phyloP scores from a whole-genome alignment of 495 filamentous ascomycete species.

The Neurospora hispaniola region DNA sequence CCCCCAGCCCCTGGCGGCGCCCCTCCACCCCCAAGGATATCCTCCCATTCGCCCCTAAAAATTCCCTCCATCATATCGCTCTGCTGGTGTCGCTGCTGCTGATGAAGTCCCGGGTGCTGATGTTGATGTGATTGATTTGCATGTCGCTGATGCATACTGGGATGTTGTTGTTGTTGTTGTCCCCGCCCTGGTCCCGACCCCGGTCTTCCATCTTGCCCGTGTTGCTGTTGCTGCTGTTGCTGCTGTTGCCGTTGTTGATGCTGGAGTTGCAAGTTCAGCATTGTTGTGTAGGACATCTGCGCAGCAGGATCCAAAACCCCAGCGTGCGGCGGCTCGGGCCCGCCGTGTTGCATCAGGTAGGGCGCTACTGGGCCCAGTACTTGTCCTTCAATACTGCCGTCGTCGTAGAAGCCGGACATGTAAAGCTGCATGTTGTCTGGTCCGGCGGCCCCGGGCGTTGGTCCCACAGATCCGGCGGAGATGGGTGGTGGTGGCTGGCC shows the following conservation, averaged over 20 bases:
- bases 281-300: conserved; percentile 27
- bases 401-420: conserved; percentile 34
- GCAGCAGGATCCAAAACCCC: conserved; percentile 19
- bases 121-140: conserved; percentile 4
- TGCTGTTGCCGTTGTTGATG: not conserved
- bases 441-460: not conserved
- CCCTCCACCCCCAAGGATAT: conserved; percentile 12
- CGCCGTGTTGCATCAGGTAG: conserved; percentile 31
- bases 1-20: not conserved
- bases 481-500: conserved; percentile 6
- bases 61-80: conserved; percentile 32
- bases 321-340: conserved; percentile 14
- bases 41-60: conserved; percentile 18
- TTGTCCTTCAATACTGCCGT: conserved; percentile 30
- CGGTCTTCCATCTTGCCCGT: not conserved
- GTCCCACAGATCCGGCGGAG: not conserved
- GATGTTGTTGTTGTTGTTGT: conserved; percentile 9
- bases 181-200: not conserved
- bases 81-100: conserved; percentile 21
- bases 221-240: not conserved
- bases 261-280: conserved; percentile 2
- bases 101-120: conserved; percentile 15
- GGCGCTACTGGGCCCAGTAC: conserved; percentile 35
- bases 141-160: conserved; percentile 11
- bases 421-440: conserved; percentile 28